phyloP scores from a whole-genome alignment of 768 basidiomycete species.

The Suillus spraguei region DNA sequence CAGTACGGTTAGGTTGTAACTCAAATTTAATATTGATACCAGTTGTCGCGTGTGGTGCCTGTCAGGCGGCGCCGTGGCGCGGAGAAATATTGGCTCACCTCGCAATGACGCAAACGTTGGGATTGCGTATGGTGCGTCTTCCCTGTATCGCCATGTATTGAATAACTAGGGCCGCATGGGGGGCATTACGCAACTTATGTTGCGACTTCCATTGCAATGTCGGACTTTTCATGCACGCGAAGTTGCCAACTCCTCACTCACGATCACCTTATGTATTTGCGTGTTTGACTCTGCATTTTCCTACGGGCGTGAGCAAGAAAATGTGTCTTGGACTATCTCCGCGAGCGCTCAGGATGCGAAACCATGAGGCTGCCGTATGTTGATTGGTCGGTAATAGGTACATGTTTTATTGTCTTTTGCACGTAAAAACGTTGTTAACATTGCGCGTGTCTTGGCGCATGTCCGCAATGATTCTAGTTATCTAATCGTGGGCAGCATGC shows the following conservation, averaged over 20 bases:
- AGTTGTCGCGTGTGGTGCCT: no score
- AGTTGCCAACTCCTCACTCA: not conserved
- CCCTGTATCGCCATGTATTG: not conserved
- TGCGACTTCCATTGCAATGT: not conserved
- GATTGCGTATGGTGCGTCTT: not conserved
- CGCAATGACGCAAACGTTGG: not conserved
- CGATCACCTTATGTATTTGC: not conserved
- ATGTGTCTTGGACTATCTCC: not conserved
- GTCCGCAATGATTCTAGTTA: slow-evolving; percentile 1
- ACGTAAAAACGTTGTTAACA: slow-evolving; percentile 1
- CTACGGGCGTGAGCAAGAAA: not conserved
- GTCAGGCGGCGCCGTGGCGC: not conserved
- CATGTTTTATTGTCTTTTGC: not conserved
- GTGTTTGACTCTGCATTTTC: not conserved
- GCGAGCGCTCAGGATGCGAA: not conserved
- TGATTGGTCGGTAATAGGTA: not conserved
- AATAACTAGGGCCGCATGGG: not conserved
- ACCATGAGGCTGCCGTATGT: slow-evolving; percentile 1
- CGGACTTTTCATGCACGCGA: not conserved
- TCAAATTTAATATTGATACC: not conserved
- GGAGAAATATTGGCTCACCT: not conserved
- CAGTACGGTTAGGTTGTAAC: not conserved
- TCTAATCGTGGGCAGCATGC: slow-evolving; percentile 4
- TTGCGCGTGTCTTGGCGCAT: not conserved
- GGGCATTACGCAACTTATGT: not conserved